Evolutionary conservation across 352 stramenopile species (phyloP), one percentile per base, ranked within the genome.

Genomic region (Phytophthora megakarya): DNA sequence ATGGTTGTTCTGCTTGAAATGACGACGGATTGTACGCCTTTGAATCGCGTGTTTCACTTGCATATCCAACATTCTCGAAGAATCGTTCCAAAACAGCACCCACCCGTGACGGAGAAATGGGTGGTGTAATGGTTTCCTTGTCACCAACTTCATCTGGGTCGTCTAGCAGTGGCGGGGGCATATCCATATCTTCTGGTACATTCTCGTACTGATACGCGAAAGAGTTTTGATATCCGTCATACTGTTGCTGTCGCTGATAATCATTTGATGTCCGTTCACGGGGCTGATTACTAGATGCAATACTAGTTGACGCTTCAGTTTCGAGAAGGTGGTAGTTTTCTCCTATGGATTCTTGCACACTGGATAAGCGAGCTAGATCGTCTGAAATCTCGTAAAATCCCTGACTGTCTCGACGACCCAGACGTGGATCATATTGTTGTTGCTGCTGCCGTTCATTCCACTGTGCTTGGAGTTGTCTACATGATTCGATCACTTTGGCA

Each of bases 1-100:
- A 15, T 33, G 26, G 33, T 46, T 49, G 42, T 1, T n/a, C 19
- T 28, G 13, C 25, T 57, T 19, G 26, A 57, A 40, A 23, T 1
- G 26, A 38, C 50, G 57, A 13, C 11, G 26, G 1, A 5, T 61
- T 30, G 13, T 54, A 52, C 9, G 53, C 30, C 33, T 42, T 44
- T 9, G 12, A 23, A n/a, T 46, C 40, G 10, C 28, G 57, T 12
- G 2, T 6, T 22, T 86, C 78, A 12, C 47, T 70, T 13, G 53
- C 56, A 22, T 69, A 50, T 1, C 61, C 76, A 52, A 89, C 64
- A 25, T 93, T 93, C 39, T 86, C 78, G 63, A 92, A 93, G 51
- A 93, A 93, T 16, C 71, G 72, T 50, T 85, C 90, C 85, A 82
- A 93, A 18, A 93, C 78, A 21, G 81, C 85, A 52, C 73, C 78